Base-by-base conservation (phyloP, 768 basidiomycete genomes). In the Lactarius vividus region DNA sequence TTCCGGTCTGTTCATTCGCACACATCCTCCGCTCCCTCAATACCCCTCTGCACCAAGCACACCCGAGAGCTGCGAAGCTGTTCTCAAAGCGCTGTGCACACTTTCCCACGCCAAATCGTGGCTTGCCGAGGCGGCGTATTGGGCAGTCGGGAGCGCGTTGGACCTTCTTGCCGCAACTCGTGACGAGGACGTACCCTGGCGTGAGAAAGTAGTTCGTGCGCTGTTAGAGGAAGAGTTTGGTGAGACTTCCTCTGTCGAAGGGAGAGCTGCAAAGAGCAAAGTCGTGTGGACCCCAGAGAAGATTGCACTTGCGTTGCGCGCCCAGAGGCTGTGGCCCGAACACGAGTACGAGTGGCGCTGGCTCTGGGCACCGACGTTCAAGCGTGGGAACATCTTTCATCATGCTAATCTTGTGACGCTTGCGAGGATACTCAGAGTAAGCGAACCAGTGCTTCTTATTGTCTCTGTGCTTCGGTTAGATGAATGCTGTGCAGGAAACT, bases 91-190 rank as follows among this genome's bases (percentile, higher is more conserved):
- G 62, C 81, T 97, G 23, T 69, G 92, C 44, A 79, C 77, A 10
- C 77, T 97, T 53, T 93, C 92, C 28, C 86, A 89, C 71, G 85
- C 87, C 73, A 97, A 96, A 75, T 87, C 88, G 0, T 98, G 95
- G 94, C 77, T 98, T 58, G 82, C 88, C 44, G 96, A 98, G 76
- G 90, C 91, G 72, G 90, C 88, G 16, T 96, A 92, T 91, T 96
- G 93, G 86, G 82, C 86, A 26, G 78, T 96, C 57, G 77, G 81
- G 28, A 78, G 88, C 56, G 88, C 87, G 0, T 70, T 93, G 57
- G 85, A 89, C 66, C 81, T 81, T 15, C 76, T 92, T 46, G 65
- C 65, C 1, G 57, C 57, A 16, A 31, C 61, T 10, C 74, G 83
- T 57, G 79, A 76, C 7, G 88, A 85, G 20, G 77, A 84, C 4